A percentile compares a stretch with the other conserved stretches of the same genome.
These are phyloP conservation scores for Xanthoparmelia taractica DNA, from an alignment of 495 filamentous ascomycete species.

Conservation along the genomic window DNA sequence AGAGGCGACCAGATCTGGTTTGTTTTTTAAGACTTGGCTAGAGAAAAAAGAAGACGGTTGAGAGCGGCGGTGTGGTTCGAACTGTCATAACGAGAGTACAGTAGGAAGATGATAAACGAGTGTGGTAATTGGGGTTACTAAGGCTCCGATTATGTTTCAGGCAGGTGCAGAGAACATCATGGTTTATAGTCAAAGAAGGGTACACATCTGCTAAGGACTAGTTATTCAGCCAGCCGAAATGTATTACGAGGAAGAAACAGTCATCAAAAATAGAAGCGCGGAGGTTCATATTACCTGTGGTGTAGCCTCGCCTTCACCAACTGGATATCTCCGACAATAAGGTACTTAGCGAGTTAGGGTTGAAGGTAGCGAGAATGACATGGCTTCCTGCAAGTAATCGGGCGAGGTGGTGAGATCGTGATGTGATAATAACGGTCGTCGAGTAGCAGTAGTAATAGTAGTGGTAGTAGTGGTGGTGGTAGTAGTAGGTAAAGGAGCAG, in stretches of 20 bases:
- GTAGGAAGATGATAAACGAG: slow-evolving; percentile 11
- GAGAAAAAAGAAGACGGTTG: not conserved
- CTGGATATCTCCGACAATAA: slow-evolving; percentile 8
- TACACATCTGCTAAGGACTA: slow-evolving; percentile 12
- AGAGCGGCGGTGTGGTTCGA: not conserved
- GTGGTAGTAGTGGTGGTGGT: no score
- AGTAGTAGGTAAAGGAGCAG: not conserved
- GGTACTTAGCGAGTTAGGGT: slow-evolving; percentile 15
- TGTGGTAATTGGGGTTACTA: slow-evolving; percentile 10
- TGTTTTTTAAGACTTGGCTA: not conserved
- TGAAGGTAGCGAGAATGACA: slow-evolving; percentile 16
- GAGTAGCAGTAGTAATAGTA: no score
- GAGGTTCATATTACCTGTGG: slow-evolving; percentile 16
- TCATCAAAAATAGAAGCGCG: slow-evolving; percentile 14
- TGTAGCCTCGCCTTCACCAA: slow-evolving; percentile 11
- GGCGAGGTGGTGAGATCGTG: slow-evolving; percentile 12
- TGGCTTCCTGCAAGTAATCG: slow-evolving; percentile 6
- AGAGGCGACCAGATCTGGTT: not conserved
- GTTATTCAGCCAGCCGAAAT: slow-evolving; percentile 13
- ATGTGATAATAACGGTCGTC: slow-evolving; percentile 5
- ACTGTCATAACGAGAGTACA: slow-evolving; percentile 9
- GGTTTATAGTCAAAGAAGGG: slow-evolving; percentile 9
- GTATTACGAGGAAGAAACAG: slow-evolving; percentile 6
- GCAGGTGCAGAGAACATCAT: slow-evolving; percentile 9
- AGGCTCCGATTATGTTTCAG: slow-evolving; percentile 14